phyloP scores from a whole-genome alignment of 129 eudicot genomes.

The Scalesia atractyloides region DNA sequence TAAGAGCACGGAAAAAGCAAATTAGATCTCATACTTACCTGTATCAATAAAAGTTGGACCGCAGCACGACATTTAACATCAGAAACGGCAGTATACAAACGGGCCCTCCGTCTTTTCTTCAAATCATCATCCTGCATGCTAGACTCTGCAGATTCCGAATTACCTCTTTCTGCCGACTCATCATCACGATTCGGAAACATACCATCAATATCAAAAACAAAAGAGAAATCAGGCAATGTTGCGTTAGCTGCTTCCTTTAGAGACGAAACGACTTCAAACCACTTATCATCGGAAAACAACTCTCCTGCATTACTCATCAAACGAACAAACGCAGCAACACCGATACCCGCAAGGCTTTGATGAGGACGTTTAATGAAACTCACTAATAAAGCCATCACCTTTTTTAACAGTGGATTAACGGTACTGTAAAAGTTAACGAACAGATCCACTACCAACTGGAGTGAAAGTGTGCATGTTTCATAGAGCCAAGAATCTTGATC shows the following conservation, averaged over 20 bases:
- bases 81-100: constrained; percentile 59
- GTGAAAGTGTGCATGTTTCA: constrained; percentile 95
- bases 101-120: constrained; percentile 47
- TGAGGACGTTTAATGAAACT: constrained; percentile 94
- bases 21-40: constrained; percentile 65
- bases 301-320: constrained; percentile 91
- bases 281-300: constrained; percentile 82
- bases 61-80: constrained; percentile 92
- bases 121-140: constrained; percentile 44
- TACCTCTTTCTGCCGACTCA: constrained; percentile 35
- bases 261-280: constrained; percentile 83
- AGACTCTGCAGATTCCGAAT: constrained; percentile 48
- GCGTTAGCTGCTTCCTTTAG: constrained; percentile 71
- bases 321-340: constrained; percentile 97
- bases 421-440: constrained; percentile 87
- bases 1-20: not conserved
- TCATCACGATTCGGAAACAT: constrained; percentile 43
- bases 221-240: constrained; percentile 83
- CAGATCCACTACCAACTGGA: constrained; percentile 91
- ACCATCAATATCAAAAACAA: constrained; percentile 44
- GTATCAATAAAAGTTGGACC: constrained; percentile 83
- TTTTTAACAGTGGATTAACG: constrained; percentile 79
- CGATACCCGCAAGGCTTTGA: constrained; percentile 97
- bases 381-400: constrained; percentile 70
- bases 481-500: constrained; percentile 97